Evolutionary conservation across 139 green algal genomes (phyloP), one percentile per base, ranked within the genome.

Genomic region (Axilococcus clingmanii): DNA sequence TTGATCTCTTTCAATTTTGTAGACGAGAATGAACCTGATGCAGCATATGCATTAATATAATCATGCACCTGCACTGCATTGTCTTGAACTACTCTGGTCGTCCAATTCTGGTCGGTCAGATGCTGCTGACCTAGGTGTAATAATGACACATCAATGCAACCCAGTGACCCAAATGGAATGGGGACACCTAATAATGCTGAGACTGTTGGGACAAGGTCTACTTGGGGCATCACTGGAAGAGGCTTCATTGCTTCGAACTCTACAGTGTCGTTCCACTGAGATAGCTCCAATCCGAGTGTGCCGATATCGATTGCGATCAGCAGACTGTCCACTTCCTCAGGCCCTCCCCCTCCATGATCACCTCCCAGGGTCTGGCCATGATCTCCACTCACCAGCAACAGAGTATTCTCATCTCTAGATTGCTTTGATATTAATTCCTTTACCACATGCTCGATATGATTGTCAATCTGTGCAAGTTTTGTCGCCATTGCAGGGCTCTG

Each of bases 361-460:
- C 89, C 89, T 1, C 49, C 44, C 11, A 87, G 54, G 0, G 89
- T 97, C 63, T 94, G 82, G 7, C 82, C 91, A 50, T 98, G 91
- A 66, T 98, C 91, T 2, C 91, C 84, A 20, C 90, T 63, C n/a
- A 98, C 76, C 9, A 98, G 49, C 54, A 98, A 61, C 63, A 97
- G 63, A 7, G 87, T 84, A 55, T 73, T 54, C 23, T 77, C 55
- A 56, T 84, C 61, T 22, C 57, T 22, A 22, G 59, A 65, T 1
- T 63, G 71, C 3, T 67, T 70, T 4, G 41, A 36, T 20, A 60
- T 29, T 51, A 87, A 54, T 40, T 22, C 29, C 20, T 69, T 73
- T 63, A 71, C 44, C 32, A 41, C 15, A 36, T 35, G 27, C 56
- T 52, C 16, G 31, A 93, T 48, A 43, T 88, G 65, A 12, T 57